Evolutionary conservation across 208 protist genomes (phyloP).

Genomic region (Leishmania aethiopica): DNA sequence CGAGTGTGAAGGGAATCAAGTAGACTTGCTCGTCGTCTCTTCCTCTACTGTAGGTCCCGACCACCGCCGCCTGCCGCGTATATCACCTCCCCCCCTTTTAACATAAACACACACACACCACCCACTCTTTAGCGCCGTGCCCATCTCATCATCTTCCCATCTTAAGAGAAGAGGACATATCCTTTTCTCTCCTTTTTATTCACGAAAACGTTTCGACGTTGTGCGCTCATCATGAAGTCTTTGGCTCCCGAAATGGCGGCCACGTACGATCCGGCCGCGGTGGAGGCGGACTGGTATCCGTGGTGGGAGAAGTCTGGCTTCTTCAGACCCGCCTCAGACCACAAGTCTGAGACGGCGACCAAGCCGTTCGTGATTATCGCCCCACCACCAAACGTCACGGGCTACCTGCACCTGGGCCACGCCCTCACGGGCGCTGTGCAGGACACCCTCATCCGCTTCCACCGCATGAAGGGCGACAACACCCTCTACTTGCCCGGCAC

Average conservation of each 20-base stretch:
- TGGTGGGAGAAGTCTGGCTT: conserved; percentile 98
- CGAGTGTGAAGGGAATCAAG: not conserved
- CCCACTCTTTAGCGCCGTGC: not conserved
- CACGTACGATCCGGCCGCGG: conserved; percentile 92
- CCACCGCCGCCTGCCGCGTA: not conserved
- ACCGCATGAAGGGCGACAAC: conserved; percentile 97
- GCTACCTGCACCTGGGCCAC: conserved; percentile 99
- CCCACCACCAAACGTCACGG: conserved; percentile 99
- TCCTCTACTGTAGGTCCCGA: not conserved
- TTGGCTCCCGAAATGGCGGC: conserved; percentile 84
- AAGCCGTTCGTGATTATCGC: conserved; percentile 97
- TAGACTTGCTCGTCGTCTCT: not conserved
- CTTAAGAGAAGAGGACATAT: not conserved
- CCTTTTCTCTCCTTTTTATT: not conserved
- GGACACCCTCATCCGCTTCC: conserved; percentile 96
- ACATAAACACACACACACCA: not conserved
- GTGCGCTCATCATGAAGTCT: conserved; percentile 74
- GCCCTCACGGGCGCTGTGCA: conserved; percentile 97
- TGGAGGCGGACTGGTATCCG: conserved; percentile 98
- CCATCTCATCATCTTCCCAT: not conserved
- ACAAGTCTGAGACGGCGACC: conserved; percentile 53
- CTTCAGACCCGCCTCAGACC: conserved; percentile 94
- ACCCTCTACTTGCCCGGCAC: conserved; percentile 99
- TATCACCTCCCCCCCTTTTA: too few species aligned
- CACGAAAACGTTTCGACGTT: conserved; percentile 57